phyloP scores from a whole-genome alignment of 2,329 filamentous ascomycete species.

The Colletotrichum noveboracense region DNA sequence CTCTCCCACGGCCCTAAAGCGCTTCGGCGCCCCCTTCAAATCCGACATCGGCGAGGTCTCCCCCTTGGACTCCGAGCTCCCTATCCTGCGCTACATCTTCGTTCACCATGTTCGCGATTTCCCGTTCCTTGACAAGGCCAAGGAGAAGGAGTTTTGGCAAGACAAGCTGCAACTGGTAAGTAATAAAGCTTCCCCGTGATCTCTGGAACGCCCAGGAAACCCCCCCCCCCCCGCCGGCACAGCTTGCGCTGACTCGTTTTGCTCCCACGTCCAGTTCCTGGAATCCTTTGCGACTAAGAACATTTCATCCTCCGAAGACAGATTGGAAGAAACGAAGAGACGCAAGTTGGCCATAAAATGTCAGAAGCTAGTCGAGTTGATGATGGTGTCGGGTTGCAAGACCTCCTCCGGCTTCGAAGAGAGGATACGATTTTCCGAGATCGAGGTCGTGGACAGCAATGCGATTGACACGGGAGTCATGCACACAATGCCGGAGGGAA shows the following conservation, averaged over 20 bases:
- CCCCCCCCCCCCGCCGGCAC: not conserved
- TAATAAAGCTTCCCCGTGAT: conserved; percentile 28
- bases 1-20: conserved; percentile 89
- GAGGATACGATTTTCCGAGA: conserved; percentile 92
- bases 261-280: conserved; percentile 69
- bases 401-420: conserved; percentile 98
- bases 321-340: conserved; percentile 94
- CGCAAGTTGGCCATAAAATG: conserved; percentile 91
- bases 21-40: conserved; percentile 94
- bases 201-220: not conserved
- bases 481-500: conserved; percentile 86
- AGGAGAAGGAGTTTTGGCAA: conserved; percentile 99
- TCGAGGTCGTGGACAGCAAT: conserved; percentile 93
- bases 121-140: conserved; percentile 94
- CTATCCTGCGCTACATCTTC: conserved; percentile 94
- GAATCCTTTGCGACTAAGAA: conserved; percentile 97
- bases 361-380: conserved; percentile 94
- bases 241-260: conserved; percentile 12
- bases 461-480: conserved; percentile 91
- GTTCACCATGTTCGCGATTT: conserved; percentile 98
- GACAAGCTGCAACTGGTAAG: conserved; percentile 92
- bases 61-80: conserved; percentile 91
- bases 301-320: conserved; percentile 95
- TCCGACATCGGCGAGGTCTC: conserved; percentile 92
- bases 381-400: conserved; percentile 98